Evolutionary conservation across 2,329 filamentous ascomycete genomes (phyloP), one percentile per base, ranked within the genome.

Genomic region (Neopestalotiopsis clavispora): DNA sequence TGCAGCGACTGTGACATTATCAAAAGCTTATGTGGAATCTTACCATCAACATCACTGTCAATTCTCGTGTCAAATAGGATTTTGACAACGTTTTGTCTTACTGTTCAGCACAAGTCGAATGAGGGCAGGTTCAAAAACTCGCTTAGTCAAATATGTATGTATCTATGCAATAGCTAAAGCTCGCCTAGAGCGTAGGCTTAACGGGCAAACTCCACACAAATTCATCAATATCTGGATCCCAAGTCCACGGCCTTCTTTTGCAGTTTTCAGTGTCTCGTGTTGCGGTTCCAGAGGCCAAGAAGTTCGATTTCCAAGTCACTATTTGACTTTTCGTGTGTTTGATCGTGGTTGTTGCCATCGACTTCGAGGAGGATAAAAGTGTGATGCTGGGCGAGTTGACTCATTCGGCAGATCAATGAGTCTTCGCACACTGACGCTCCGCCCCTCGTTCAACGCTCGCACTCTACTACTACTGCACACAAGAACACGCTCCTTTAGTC

Each of bases 321-420:
- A 17, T 17, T 52, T 14, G n/a, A 38, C 6, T 38, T 52, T 17
- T 52, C n/a, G 9, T 52, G 7, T 20, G 45, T n/a, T 14, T 49
- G 17, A 20, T 52, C 45, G 34, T 52, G 45, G 45, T 17, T 20
- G 9, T 52, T 52, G 20, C 20, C 45, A 20, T n/a, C 17, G 45
- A 52, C 45, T n/a, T 17, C 45, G 45, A 20, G 7, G 5, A 52
- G 45, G 45, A 52, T n/a, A 20, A n/a, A 10, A 10, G 45, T n/a
- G 14, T n/a, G 17, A 52, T 52, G 34, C 59, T 17, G 40, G 38
- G 28, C 32, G 45, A 66, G 17, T 57, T 66, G 63, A 66, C 63
- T 66, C 63, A 66, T 34, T 57, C 45, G 10, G n/a, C 20, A 20
- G 34, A 28, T 66, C 63, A 45, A 66, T 66, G 63, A 66, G 63